A percentile compares a stretch with the other conserved stretches of the same genome.
Evolutionary conservation across 192 early-diverging fungal genomes (phyloP).

Genomic region (Rhizophagus clarus): DNA sequence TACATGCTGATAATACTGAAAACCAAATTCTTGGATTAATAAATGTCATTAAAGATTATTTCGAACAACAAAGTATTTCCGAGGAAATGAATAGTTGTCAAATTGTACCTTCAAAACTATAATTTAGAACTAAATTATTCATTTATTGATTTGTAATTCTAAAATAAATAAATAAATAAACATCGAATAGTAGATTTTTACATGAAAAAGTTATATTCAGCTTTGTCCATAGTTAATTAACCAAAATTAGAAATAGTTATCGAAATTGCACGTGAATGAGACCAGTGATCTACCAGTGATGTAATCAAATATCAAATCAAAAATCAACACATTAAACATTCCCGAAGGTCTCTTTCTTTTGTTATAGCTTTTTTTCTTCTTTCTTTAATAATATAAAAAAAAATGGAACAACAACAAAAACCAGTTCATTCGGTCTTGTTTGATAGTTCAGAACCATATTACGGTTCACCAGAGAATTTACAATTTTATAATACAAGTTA

Average conservation of each 20-base stretch:
- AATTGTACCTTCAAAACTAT: neutral
- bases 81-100: neutral
- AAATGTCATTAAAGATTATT: constrained; percentile 27
- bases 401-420: neutral
- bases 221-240: too few species aligned
- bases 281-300: too few species aligned
- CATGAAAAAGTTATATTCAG: too few species aligned
- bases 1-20: constrained; percentile 75
- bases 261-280: too few species aligned
- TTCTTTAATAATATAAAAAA: neutral
- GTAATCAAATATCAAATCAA: too few species aligned
- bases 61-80: neutral
- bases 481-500: constrained; percentile 60
- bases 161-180: too few species aligned
- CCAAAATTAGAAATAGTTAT: too few species aligned
- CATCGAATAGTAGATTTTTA: too few species aligned
- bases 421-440: constrained; percentile 26
- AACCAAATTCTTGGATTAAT: constrained; percentile 50
- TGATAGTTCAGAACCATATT: constrained; percentile 5
- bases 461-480: constrained; percentile 43
- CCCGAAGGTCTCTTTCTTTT: too few species aligned
- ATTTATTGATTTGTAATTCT: too few species aligned
- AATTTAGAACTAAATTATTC: neutral
- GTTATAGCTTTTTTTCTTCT: neutral
- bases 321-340: too few species aligned